A percentile compares a stretch with the other conserved stretches of the same genome.
Evolutionary conservation across 257 asterid genomes (phyloP).

Genomic region (Solanum sitiens): DNA sequence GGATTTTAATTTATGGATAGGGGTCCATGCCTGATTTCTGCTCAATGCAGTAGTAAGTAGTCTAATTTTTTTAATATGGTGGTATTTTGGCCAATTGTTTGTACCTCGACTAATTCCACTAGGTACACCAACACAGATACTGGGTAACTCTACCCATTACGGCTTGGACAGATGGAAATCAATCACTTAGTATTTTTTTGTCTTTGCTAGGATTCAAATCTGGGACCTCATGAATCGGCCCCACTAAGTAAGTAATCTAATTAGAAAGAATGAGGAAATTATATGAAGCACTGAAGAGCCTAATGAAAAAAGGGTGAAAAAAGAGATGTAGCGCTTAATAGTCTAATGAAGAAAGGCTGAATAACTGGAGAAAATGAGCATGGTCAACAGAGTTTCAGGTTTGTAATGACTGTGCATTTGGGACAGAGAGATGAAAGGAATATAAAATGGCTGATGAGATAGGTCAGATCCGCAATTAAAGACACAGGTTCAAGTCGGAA

Average conservation of each 20-base stretch:
- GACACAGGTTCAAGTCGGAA: not conserved
- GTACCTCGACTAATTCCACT: not conserved
- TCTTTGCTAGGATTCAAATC: not conserved
- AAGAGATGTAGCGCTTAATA: not conserved
- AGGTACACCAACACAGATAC: not conserved
- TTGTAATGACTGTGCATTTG: not conserved
- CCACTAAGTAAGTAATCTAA: not conserved
- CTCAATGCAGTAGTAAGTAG: not conserved
- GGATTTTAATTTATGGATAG: not conserved
- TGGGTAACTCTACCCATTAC: not conserved
- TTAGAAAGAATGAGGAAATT: not conserved
- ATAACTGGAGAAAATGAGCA: not conserved
- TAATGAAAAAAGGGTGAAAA: not conserved
- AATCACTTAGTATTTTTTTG: not conserved
- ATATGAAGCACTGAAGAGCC: not conserved
- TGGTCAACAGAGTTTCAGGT: not conserved
- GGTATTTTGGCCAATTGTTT: not conserved
- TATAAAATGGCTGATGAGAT: not conserved
- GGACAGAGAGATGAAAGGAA: not conserved
- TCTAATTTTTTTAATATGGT: not conserved
- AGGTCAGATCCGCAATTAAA: not conserved
- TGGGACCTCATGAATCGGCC: not conserved
- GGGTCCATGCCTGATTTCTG: not conserved
- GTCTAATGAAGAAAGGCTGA: not conserved
- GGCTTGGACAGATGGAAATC: not conserved